phyloP scores from a whole-genome alignment of 768 basidiomycete species.

The Chalciporus chontae region DNA sequence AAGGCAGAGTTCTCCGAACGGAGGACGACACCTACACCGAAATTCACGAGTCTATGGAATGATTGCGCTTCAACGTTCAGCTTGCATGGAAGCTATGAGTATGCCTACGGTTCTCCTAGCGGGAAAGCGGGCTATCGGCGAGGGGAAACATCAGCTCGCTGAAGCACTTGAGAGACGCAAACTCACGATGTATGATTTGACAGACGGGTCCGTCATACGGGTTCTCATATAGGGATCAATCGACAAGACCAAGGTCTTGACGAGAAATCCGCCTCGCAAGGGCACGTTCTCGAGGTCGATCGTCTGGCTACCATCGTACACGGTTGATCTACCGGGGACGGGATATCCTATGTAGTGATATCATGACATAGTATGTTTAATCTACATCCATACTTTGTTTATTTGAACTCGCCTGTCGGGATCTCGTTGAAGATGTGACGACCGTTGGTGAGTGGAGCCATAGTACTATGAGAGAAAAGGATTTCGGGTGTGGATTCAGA shows the following conservation, averaged over 20 bases:
- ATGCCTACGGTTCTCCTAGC: slow-evolving; percentile 17
- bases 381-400: background rate
- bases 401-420: slow-evolving; percentile 18
- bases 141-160: background rate
- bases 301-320: slow-evolving; percentile 41
- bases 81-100: background rate
- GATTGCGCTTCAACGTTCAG: background rate
- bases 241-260: slow-evolving; percentile 47
- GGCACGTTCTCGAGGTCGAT: slow-evolving; percentile 49
- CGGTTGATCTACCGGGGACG: slow-evolving; percentile 41
- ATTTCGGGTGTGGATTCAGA: background rate
- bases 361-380: background rate
- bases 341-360: slow-evolving; percentile 31
- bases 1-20: slow-evolving; percentile 11
- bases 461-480: background rate
- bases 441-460: slow-evolving; percentile 27
- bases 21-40: slow-evolving; percentile 36
- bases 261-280: slow-evolving; percentile 44
- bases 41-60: slow-evolving; percentile 22
- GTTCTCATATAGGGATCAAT: slow-evolving; percentile 47
- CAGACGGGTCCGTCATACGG: slow-evolving; percentile 33
- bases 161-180: background rate
- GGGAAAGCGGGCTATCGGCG: slow-evolving; percentile 4
- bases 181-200: slow-evolving; percentile 13
- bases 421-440: slow-evolving; percentile 37